phyloP scores from a whole-genome alignment of 129 eudicot species.

The Centella asiatica region DNA sequence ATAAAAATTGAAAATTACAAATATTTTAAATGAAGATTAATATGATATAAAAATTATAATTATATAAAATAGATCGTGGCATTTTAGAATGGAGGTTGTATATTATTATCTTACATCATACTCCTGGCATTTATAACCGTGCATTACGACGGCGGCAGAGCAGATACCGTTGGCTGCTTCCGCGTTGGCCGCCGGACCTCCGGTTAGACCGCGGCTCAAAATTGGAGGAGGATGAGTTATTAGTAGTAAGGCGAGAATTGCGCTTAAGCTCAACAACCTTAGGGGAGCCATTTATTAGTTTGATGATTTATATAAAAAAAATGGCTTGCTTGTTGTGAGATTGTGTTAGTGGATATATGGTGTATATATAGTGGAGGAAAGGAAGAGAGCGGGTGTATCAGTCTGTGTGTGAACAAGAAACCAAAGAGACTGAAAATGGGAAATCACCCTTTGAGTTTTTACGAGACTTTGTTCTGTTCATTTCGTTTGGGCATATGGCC shows the following conservation, averaged over 20 bases:
- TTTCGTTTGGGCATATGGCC: no score
- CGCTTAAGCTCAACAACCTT: conserved; percentile 5
- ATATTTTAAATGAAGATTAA: background rate
- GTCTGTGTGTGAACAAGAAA: no score
- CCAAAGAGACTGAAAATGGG: no score
- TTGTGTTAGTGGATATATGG: background rate
- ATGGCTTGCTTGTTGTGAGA: background rate
- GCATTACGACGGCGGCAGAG: conserved; percentile 29
- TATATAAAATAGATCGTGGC: background rate
- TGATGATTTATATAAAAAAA: no score
- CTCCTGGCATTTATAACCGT: conserved; percentile 68
- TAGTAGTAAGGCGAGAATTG: background rate
- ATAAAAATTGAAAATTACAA: background rate
- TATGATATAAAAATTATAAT: background rate
- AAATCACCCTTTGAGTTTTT: no score
- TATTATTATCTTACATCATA: conserved; percentile 24
- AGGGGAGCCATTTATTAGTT: conserved; percentile 17
- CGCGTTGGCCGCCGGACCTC: conserved; percentile 10
- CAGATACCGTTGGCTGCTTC: conserved; percentile 42
- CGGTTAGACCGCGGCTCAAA: conserved; percentile 11
- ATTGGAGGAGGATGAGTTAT: conserved; percentile 20
- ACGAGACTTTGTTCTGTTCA: no score
- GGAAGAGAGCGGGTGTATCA: background rate
- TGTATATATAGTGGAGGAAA: conserved; percentile 9
- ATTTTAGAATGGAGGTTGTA: no score